Conservation (phyloP, 2,329 filamentous ascomycete species). For the Colletotrichum phormii region DNA sequence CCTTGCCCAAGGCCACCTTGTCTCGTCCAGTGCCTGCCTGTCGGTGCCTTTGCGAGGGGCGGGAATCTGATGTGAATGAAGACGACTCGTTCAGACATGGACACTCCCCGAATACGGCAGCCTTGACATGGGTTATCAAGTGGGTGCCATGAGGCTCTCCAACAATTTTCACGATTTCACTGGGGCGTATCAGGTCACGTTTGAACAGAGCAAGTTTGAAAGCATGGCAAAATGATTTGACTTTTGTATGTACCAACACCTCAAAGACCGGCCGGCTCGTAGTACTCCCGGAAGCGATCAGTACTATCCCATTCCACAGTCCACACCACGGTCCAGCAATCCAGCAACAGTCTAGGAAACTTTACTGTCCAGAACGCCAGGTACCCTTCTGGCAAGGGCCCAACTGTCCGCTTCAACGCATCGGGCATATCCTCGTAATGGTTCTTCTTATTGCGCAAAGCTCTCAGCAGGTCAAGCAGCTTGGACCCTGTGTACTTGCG, state of each 20-base stretch:
- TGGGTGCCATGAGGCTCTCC: neutral
- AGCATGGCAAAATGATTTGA: neutral
- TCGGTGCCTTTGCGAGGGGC: too few relatives aligned
- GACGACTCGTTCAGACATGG: too few relatives aligned
- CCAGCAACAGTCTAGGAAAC: constrained; percentile 83
- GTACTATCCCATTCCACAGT: constrained; percentile 72
- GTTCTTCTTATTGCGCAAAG: constrained; percentile 94
- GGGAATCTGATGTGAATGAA: too few relatives aligned
- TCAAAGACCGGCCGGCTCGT: constrained; percentile 58
- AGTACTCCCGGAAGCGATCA: constrained; percentile 80
- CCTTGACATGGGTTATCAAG: too few relatives aligned
- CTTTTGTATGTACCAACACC: neutral
- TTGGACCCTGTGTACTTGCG: constrained; percentile 90
- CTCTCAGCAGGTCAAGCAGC: constrained; percentile 87
- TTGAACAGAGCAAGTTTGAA: neutral
- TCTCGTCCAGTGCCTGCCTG: too few relatives aligned
- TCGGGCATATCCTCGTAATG: constrained; percentile 98
- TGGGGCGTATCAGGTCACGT: neutral
- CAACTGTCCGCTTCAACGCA: constrained; percentile 76
- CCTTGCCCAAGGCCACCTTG: too few relatives aligned
- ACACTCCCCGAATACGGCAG: too few relatives aligned
- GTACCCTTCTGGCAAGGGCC: constrained; percentile 82
- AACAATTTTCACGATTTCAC: neutral
- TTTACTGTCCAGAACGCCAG: constrained; percentile 83
- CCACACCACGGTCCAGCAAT: constrained; percentile 81